Base-by-base conservation (phyloP, 176 grass and related monocot species). In the Cocos nucifera region DNA sequence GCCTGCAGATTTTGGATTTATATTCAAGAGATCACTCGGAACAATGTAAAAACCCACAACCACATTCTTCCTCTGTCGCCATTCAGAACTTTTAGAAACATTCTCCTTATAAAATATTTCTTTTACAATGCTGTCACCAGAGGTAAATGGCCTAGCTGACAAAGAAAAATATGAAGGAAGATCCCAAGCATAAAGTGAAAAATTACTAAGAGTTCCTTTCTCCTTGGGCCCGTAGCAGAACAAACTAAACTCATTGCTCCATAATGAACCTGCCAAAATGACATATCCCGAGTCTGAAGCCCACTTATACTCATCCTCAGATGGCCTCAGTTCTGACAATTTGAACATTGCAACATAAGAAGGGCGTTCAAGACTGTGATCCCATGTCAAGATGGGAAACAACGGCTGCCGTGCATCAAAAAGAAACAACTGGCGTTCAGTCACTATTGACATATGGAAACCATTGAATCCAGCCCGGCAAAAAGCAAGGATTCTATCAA, bases 201-300 rank as follows among this genome's bases (percentile, higher is more conserved):
- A 63, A 70, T 71, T 82, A 24, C 65, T 64, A 22, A 39, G 22
- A 65, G 58, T 26, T 12, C 57, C 75, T 74, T 74, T 64, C 44
- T 83, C 55, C 50, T 82, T 69, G 58, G 62, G 69, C 20, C 87
- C 92, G 64, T 82, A 97, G 32, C 65, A 87, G 58, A 88, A 97
- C 15, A 91, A 22, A 61, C 67, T 78, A 69, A 91, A 91, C 32
- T 80, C 69, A 19, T 27, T 56, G 5, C 62, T 90, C 71, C 50
- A 67, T 49, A 91, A 76, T 1, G 81, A 91, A 78, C 87, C 81
- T 19, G 82, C 84, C 81, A 97, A 78, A 72, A 97, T 91, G 56
- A 70, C 78, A 80, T 85, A 85, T 59, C 81, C 84, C 28, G 74
- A 83, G 59, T 76, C 66, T 21, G 63, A 70, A 51, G 78, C 71